Percentiles rank a stretch among this genome's conserved stretches.
phyloP scores from a whole-genome alignment of 805 yeast genomes.

The Pachysolen tannophilus region DNA sequence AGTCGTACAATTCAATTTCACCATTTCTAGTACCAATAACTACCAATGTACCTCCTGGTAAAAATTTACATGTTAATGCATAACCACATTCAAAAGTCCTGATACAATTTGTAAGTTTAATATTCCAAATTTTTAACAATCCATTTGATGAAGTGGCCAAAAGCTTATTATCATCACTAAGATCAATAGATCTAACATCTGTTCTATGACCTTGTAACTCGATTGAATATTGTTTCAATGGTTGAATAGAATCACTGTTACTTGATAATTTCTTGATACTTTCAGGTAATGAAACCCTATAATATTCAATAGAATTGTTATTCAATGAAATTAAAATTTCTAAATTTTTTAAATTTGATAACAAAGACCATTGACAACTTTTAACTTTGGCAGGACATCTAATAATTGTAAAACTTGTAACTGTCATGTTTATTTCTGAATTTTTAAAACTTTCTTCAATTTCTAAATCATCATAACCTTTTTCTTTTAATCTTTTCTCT shows the following conservation, averaged over 20 bases:
- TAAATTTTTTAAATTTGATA: conserved; percentile 34
- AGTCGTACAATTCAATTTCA: conserved; percentile 73
- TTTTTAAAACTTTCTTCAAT: conserved; percentile 39
- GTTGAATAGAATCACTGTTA: conserved; percentile 28
- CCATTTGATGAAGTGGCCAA: conserved; percentile 91
- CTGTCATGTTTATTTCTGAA: conserved; percentile 44
- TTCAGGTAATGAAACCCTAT: conserved; percentile 50
- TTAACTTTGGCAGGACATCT: conserved; percentile 60
- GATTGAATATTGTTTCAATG: conserved; percentile 46
- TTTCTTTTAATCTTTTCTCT: conserved; percentile 68
- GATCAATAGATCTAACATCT: conserved; percentile 77
- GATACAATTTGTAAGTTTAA: conserved; percentile 62
- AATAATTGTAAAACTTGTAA: conserved; percentile 62
- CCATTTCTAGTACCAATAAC: conserved; percentile 89
- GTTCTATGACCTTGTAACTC: conserved; percentile 84
- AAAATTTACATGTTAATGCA: conserved; percentile 67
- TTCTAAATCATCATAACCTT: conserved; percentile 57
- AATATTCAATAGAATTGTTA: conserved; percentile 70
- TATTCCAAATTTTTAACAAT: conserved; percentile 81
- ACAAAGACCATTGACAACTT: conserved; percentile 54
- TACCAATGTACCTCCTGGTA: conserved; percentile 87
- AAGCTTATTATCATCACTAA: conserved; percentile 73
- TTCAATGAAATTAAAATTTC: conserved; percentile 60
- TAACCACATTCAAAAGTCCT: conserved; percentile 88
- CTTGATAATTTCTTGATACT: conserved; percentile 40